These are phyloP conservation scores for Suhomyces emberorum DNA, from an alignment of 805 yeast genomes.

Conservation along the genomic window DNA sequence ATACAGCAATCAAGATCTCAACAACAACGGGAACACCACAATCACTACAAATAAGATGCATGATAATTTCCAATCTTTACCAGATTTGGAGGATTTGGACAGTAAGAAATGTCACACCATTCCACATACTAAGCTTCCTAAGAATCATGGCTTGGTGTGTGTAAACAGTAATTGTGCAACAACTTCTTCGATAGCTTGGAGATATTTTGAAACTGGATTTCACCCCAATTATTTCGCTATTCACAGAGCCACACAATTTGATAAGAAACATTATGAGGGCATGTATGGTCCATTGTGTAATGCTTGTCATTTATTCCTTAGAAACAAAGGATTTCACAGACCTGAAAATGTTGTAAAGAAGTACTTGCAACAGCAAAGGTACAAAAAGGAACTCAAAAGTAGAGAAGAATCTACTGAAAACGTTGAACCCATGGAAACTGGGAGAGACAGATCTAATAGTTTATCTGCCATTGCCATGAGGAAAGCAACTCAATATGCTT, in stretches of 20 bases:
- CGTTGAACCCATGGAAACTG: constrained; percentile 5
- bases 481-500: constrained; percentile 18
- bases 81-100: constrained; percentile 44
- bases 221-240: constrained; percentile 36
- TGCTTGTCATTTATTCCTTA: constrained; percentile 42
- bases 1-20: constrained; percentile 20
- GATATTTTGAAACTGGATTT: constrained; percentile 41
- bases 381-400: constrained; percentile 34
- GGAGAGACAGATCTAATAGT: constrained; percentile 11
- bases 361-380: constrained; percentile 42
- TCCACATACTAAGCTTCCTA: constrained; percentile 35
- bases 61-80: constrained; percentile 34
- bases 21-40: constrained; percentile 10
- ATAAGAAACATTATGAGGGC: constrained; percentile 41
- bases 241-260: constrained; percentile 35
- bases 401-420: constrained; percentile 20
- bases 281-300: constrained; percentile 48
- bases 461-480: constrained; percentile 15
- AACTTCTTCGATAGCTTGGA: constrained; percentile 38
- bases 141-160: constrained; percentile 39
- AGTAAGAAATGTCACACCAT: constrained; percentile 43
- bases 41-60: constrained; percentile 10
- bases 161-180: constrained; percentile 41
- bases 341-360: constrained; percentile 45
- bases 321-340: constrained; percentile 72